Conservation (phyloP, 148 eudicot species). For the Talinum fruticosum region DNA sequence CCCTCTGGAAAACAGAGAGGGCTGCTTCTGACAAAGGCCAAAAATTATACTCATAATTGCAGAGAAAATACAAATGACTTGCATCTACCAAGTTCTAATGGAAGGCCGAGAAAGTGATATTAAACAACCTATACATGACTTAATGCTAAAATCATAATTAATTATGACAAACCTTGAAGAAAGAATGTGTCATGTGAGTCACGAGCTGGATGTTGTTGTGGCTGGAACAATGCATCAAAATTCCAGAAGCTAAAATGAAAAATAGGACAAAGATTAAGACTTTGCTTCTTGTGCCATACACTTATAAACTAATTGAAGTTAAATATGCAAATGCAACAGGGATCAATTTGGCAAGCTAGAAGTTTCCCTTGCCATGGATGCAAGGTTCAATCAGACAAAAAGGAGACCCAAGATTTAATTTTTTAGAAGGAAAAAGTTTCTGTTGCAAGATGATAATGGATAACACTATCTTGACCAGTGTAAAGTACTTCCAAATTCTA, state of each 20-base stretch:
- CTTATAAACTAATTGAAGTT: background rate
- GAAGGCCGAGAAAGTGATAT: background rate
- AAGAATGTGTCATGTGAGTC: conserved; percentile 97
- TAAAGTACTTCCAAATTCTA: no score
- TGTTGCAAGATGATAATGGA: no score
- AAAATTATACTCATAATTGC: no score
- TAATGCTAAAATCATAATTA: background rate
- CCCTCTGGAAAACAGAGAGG: background rate
- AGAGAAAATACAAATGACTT: no score
- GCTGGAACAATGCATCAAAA: conserved; percentile 92
- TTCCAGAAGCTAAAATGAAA: conserved; percentile 72
- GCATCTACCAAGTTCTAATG: background rate
- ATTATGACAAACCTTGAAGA: conserved; percentile 54
- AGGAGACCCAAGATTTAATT: background rate
- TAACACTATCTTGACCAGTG: no score
- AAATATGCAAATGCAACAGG: background rate
- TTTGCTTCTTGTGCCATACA: background rate
- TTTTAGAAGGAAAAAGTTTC: no score
- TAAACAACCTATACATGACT: background rate
- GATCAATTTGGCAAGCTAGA: no score
- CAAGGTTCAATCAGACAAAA: background rate
- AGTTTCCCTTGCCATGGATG: background rate
- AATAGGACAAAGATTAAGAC: background rate
- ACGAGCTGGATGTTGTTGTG: conserved; percentile 98
- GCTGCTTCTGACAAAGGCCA: no score